Base-by-base conservation (phyloP, 148 eudicot genomes). In the Selenicereus undatus region DNA sequence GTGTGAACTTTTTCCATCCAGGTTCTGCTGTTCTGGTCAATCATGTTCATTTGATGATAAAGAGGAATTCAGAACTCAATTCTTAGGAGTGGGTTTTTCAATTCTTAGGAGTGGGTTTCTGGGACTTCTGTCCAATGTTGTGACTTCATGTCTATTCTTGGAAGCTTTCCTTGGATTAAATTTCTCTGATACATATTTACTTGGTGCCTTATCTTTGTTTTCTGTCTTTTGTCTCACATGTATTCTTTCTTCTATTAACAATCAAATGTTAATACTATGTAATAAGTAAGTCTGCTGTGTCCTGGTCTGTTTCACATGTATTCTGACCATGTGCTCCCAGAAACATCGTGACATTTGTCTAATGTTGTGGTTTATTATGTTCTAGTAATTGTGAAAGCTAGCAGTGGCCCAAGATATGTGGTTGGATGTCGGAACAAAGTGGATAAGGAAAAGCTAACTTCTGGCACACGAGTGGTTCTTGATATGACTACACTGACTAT, bases 361-460 rank as follows among this genome's bases (percentile, higher is more conserved):
- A 69, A 64, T 74, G 17, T 64, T 74, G 17, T 81, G 20, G 58
- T 24, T 35, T 82, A 20, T 76, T 62, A 1, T 79, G 45, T 75
- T 20, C 35, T 82, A 85, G 87, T 85, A 54, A 96, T 96, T 85
- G 99, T 96, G 68, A 96, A 94, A 88, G 98, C 99, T 65, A 95
- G 99, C 76, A 95, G 97, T 79, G 99, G 99, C 50, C 99, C 99
- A 27, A 89, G 99, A 82, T 96, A 96, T 84, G 97, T 96, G 75
- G 99, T 96, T 74, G 99, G 99, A 9, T 96, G 99, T 69, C 93
- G 99, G 54, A 96, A 82, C 87, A 96, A 96, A 87, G 99, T 96
- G 82, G 99, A 96, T 86, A 96, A 95, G 84, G 99, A 94, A 71
- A 96, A 96, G 83, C 89, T 96, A 42, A 92, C 95, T 73, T 85